Percentiles rank a stretch among this genome's conserved stretches.
These are phyloP conservation scores for Aspergillus nidulans DNA, from an alignment of 495 filamentous ascomycete genomes.

Conservation along the genomic window DNA sequence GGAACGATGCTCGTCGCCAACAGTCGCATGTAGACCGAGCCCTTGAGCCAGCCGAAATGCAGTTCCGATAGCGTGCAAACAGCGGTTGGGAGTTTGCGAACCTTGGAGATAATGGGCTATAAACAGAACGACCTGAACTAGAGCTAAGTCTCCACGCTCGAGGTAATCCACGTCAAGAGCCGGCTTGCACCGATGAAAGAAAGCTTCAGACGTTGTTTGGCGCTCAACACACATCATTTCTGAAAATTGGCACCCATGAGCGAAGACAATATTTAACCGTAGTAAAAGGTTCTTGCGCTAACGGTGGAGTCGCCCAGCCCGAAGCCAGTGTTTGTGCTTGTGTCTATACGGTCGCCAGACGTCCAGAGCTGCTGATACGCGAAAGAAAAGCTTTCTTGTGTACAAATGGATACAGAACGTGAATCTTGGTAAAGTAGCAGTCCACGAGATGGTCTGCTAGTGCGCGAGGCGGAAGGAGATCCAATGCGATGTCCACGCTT, in stretches of 20 bases:
- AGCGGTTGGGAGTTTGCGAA: slow-evolving; percentile 30
- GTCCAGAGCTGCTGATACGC: slow-evolving; percentile 26
- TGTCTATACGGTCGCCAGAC: background rate
- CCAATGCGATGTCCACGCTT: background rate
- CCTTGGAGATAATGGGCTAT: slow-evolving; percentile 35
- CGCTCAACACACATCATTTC: slow-evolving; percentile 18
- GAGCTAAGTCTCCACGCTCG: slow-evolving; percentile 22
- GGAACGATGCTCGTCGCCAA: slow-evolving; percentile 8
- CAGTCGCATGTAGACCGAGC: slow-evolving; percentile 28
- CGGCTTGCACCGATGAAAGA: slow-evolving; percentile 28
- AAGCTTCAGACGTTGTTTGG: slow-evolving; percentile 24
- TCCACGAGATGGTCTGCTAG: slow-evolving; percentile 31
- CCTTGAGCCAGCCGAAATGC: slow-evolving; percentile 34
- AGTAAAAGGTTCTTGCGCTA: slow-evolving; percentile 25
- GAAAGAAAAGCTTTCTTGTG: slow-evolving; percentile 30
- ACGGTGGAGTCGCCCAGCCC: slow-evolving; percentile 6
- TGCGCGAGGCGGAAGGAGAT: slow-evolving; percentile 26
- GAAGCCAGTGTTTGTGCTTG: slow-evolving; percentile 11
- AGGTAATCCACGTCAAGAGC: slow-evolving; percentile 31
- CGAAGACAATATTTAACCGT: slow-evolving; percentile 36
- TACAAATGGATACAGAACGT: slow-evolving; percentile 35
- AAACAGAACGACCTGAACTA: slow-evolving; percentile 38
- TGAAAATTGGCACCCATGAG: slow-evolving; percentile 33
- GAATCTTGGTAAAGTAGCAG: slow-evolving; percentile 31
- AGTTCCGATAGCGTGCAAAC: slow-evolving; percentile 38